Base-by-base conservation (phyloP, 2,329 filamentous ascomycete genomes). In the Diaporthe citriasiana region DNA sequence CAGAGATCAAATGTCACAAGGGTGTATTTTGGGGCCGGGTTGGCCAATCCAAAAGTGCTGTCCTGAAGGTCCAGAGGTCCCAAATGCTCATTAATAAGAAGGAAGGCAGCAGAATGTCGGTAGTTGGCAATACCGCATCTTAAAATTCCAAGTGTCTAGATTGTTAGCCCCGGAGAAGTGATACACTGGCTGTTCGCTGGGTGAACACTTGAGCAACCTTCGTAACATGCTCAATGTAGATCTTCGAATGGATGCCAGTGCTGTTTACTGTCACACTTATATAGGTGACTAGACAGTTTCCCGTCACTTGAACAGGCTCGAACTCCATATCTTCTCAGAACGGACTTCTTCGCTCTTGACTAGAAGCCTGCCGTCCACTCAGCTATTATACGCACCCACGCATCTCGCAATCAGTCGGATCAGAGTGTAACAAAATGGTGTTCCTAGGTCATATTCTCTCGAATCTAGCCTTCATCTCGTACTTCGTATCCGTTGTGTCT, bases 141-240 rank as follows among this genome's bases (percentile, higher is more conserved):
- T n/a, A 19, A 27, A 7, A 13, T 9, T 3, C 7, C 42, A 22
- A 22, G 15, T 6, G 17, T 30, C 15, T 10, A 17, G 38, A 30
- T 63, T 63, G n/a, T n/a, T n/a, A n/a, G n/a, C n/a, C n/a, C n/a
- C n/a, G n/a, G n/a, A n/a, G n/a, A n/a, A n/a, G n/a, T n/a, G n/a
- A n/a, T n/a, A n/a, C n/a, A 42, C 6, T 22, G 7, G 35, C 13
- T 27, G 15, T 38, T 22, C 17, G 17, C 25, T 17, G 38, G 38
- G n/a, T 38, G 38, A 63, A 45, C 57, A 63, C 4, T 30, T 19
- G 25, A 63, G 57, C 12, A 25, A 63, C 57, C 42, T 45, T 63
- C 38, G 22, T n/a, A 45, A 22, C 22, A 15, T 63, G 40, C 17
- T 30, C 22, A 12, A 3, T 12, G 15, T 63, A 13, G 22, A 12